A percentile compares a stretch with the other conserved stretches of the same genome.
Evolutionary conservation across 495 filamentous ascomycete genomes (phyloP).

Genomic region (Tuber microsphaerosporum): DNA sequence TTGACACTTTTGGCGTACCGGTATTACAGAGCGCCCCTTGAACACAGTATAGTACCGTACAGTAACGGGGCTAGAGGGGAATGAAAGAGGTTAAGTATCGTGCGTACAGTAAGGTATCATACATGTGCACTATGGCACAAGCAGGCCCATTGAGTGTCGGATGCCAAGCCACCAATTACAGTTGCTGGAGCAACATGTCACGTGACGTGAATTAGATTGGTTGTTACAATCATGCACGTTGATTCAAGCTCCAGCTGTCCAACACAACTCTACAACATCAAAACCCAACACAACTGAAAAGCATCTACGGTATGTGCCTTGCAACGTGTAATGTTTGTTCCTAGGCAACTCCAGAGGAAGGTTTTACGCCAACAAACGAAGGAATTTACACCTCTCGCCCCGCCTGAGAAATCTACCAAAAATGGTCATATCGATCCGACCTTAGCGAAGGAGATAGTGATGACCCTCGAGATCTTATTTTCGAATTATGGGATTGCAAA

Average conservation of each 20-base stretch:
- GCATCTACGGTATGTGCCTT: not conserved
- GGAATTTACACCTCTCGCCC: conserved; percentile 9
- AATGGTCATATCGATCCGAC: conserved; percentile 16
- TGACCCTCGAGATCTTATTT: conserved; percentile 43
- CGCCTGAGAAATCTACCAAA: conserved; percentile 17
- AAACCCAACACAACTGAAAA: conserved; percentile 4
- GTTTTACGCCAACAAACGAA: conserved; percentile 7
- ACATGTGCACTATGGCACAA: not conserved
- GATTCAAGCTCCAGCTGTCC: not conserved
- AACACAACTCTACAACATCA: not conserved
- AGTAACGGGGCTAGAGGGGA: not conserved
- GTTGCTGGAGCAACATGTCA: not conserved
- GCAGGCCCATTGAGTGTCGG: not conserved
- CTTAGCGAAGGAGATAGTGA: conserved; percentile 35
- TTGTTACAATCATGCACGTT: not conserved
- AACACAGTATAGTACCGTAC: not conserved
- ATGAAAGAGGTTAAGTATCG: not conserved
- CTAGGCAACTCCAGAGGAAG: conserved; percentile 40
- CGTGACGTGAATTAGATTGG: not conserved
- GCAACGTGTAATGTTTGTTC: conserved; percentile 42
- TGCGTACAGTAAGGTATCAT: no score
- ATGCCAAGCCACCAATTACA: not conserved
- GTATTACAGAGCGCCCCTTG: not conserved
- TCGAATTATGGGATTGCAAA: conserved; percentile 41
- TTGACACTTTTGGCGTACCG: not conserved